phyloP scores from a whole-genome alignment of 2,329 filamentous ascomycete species.

The Neurospora crassa region DNA sequence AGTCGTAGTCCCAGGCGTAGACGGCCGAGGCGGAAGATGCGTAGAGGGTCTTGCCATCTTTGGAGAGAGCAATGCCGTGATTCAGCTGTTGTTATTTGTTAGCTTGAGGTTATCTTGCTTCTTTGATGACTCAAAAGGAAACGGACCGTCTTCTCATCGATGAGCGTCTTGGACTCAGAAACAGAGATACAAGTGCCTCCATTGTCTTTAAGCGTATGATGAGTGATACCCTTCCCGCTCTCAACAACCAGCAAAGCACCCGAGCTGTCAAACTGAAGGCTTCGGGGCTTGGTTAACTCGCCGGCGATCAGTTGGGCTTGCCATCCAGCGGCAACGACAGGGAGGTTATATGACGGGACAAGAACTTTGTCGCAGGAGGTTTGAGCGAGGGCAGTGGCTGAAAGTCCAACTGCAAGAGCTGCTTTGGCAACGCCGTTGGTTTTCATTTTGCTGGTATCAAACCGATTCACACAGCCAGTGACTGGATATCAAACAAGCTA shows the following conservation, averaged over 20 bases:
- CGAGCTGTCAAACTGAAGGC: slow-evolving; percentile 33
- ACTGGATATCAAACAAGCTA: background rate
- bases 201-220: slow-evolving; percentile 31
- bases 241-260: slow-evolving; percentile 37
- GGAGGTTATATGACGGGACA: slow-evolving; percentile 25
- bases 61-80: slow-evolving; percentile 38
- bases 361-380: slow-evolving; percentile 27
- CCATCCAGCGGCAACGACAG: slow-evolving; percentile 33
- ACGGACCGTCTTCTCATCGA: slow-evolving; percentile 28
- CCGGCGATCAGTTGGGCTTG: slow-evolving; percentile 33
- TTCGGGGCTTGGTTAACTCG: slow-evolving; percentile 32
- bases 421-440: slow-evolving; percentile 6
- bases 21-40: slow-evolving; percentile 44
- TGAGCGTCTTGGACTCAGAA: slow-evolving; percentile 25
- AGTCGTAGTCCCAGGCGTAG: slow-evolving; percentile 52
- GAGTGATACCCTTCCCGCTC: slow-evolving; percentile 32
- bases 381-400: slow-evolving; percentile 8
- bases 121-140: background rate
- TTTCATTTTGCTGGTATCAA: slow-evolving; percentile 6
- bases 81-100: slow-evolving; percentile 30
- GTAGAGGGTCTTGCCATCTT: slow-evolving; percentile 37
- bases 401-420: slow-evolving; percentile 13
- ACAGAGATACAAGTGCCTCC: slow-evolving; percentile 32
- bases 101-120: background rate
- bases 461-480: background rate